These are phyloP conservation scores for Trichomonas vaginalis DNA, from an alignment of 208 protist genomes.

Conservation along the genomic window DNA sequence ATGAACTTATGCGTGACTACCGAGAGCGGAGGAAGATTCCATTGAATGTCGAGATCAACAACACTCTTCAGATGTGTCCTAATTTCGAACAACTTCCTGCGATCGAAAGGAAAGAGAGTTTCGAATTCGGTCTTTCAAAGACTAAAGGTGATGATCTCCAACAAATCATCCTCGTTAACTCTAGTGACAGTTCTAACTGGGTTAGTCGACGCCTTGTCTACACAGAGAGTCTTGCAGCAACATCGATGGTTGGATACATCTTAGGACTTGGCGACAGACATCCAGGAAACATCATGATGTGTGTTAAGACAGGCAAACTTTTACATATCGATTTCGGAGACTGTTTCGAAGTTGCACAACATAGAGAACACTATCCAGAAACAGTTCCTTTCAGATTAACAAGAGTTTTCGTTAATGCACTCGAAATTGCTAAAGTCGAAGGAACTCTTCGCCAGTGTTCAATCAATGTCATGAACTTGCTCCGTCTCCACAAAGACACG, in stretches of 20 bases:
- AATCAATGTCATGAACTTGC: constrained; percentile 38
- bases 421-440: constrained; percentile 39
- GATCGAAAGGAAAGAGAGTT: neutral
- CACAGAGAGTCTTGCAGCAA: constrained; percentile 61
- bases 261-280: constrained; percentile 70
- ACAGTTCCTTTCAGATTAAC: constrained; percentile 41
- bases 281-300: constrained; percentile 78
- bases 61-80: neutral
- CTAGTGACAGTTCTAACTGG: neutral
- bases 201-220: neutral
- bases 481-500: neutral
- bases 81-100: neutral
- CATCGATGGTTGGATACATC: constrained; percentile 79
- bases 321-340: constrained; percentile 73
- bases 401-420: constrained; percentile 37
- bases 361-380: constrained; percentile 56
- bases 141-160: neutral
- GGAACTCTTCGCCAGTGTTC: constrained; percentile 64
- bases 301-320: constrained; percentile 36
- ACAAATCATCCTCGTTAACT: neutral
- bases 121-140: neutral
- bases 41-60: neutral
- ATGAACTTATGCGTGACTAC: neutral
- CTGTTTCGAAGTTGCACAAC: constrained; percentile 75
- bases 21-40: neutral